phyloP scores from a whole-genome alignment of 768 basidiomycete genomes.

The Tubosaeta sp. region DNA sequence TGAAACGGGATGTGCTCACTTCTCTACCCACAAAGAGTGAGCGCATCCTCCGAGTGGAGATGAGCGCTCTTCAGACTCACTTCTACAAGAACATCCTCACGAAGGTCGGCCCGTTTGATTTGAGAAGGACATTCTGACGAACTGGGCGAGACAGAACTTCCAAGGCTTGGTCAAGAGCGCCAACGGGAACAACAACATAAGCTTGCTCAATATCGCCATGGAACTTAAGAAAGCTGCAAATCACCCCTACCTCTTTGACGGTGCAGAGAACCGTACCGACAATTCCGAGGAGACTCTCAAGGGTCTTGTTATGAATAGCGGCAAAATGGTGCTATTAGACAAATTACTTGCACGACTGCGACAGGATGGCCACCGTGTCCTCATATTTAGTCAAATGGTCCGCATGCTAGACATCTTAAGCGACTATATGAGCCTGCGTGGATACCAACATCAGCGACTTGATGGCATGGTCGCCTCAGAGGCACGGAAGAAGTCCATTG shows the following conservation, averaged over 20 bases:
- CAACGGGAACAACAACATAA: conserved; percentile 86
- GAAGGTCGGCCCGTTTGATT: conserved; percentile 47
- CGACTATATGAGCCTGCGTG: conserved; percentile 89
- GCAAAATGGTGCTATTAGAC: conserved; percentile 97
- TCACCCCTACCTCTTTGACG: conserved; percentile 97
- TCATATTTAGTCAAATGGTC: conserved; percentile 99
- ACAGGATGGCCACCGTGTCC: conserved; percentile 90
- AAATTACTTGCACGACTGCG: conserved; percentile 89
- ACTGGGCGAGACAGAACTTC: conserved; percentile 64
- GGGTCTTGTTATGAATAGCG: conserved; percentile 97
- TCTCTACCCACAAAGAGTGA: conserved; percentile 97
- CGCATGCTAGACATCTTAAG: conserved; percentile 97
- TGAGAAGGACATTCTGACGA: conserved; percentile 1
- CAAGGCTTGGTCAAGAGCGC: conserved; percentile 87
- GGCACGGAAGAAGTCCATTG: conserved; percentile 89
- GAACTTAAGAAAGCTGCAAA: conserved; percentile 98
- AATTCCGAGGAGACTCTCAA: conserved; percentile 81
- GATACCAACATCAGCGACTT: conserved; percentile 89
- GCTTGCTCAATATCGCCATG: conserved; percentile 97
- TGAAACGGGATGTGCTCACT: conserved; percentile 96
- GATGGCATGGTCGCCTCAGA: conserved; percentile 97
- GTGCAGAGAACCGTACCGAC: conserved; percentile 68
- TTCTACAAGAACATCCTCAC: conserved; percentile 99
- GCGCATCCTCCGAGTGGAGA: conserved; percentile 94
- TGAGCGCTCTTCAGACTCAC: conserved; percentile 93